Evolutionary conservation across 345 rosid species (phyloP).

Genomic region (Melaleuca quinquenervia): DNA sequence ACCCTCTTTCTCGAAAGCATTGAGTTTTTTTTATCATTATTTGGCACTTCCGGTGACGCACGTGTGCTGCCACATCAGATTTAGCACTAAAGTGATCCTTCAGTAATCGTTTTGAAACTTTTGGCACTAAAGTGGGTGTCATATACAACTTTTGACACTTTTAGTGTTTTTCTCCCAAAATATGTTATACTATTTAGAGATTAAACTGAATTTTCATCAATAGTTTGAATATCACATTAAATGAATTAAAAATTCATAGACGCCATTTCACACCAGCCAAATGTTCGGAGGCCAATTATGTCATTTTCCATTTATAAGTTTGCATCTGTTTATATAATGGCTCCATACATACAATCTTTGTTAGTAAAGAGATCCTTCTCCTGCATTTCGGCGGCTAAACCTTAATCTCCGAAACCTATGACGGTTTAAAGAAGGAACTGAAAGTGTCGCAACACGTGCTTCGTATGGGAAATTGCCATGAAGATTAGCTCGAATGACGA

Average conservation of each 20-base stretch:
- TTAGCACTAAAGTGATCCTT: no score
- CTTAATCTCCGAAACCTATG: neutral
- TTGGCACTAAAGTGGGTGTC: no score
- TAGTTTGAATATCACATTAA: no score
- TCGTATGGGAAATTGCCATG: neutral
- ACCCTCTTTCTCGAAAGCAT: no score
- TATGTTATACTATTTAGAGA: no score
- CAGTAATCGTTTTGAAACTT: no score
- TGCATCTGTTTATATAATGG: neutral
- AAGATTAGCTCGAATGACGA: neutral
- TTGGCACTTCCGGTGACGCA: no score
- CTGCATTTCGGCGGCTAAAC: neutral
- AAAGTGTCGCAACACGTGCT: neutral
- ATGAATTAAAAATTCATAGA: neutral
- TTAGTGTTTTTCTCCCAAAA: no score
- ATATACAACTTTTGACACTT: no score
- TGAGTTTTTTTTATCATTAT: no score
- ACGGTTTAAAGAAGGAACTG: neutral
- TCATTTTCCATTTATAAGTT: neutral
- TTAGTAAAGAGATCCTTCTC: neutral
- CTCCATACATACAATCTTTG: neutral
- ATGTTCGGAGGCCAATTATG: fast-evolving
- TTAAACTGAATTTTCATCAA: no score
- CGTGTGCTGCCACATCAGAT: no score
- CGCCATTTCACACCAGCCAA: fast-evolving